Base-by-base conservation (phyloP, 805 yeast genomes). In the Lipomyces chichibuensis region DNA sequence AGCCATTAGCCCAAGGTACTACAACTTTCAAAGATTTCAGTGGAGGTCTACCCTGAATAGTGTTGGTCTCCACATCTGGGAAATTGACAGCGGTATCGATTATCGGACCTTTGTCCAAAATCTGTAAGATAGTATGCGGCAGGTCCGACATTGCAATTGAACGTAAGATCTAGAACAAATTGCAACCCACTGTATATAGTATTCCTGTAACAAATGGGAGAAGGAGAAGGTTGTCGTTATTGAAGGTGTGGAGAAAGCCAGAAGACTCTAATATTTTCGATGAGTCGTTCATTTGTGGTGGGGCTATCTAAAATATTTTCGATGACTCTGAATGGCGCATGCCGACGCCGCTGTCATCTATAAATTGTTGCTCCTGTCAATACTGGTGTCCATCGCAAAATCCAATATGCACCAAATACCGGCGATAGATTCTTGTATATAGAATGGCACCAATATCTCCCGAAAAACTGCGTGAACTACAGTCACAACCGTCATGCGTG, bases 1-100 rank as follows among this genome's bases (percentile, higher is more conserved):
- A 59, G 5, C 37, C 4, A 54, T 43, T 43, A 43, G 25, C 20
- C 49, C 9, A 43, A 43, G 2, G 25, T 6, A 43, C 39, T 17
- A 43, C 20, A n/a, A 7, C 6, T 43, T 43, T 43, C 49, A 43
- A 11, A n/a, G 11, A 56, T n/a, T 56, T 1, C 33, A 13, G 7
- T 52, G 33, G 27, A n/a, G 3, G 3, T 23, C 20, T 63, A 74
- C 76, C 84, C 73, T 89, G 90, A 62, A 91, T 82, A 17, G 85
- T 82, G 77, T 85, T 86, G 55, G 94, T 84, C 64, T 85, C 87
- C 57, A 84, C 81, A 17, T 79, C 82, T 53, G 95, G 89, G 81
- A 93, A 91, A 59, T 84, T 84, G 23, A 80, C 84, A 62, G 85
- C 80, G 4, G 98, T 87, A 77, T 91, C 92, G 61, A 81, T 83